Base-by-base conservation (phyloP, 306 rosid species). In the Gastrolobium villosum region DNA sequence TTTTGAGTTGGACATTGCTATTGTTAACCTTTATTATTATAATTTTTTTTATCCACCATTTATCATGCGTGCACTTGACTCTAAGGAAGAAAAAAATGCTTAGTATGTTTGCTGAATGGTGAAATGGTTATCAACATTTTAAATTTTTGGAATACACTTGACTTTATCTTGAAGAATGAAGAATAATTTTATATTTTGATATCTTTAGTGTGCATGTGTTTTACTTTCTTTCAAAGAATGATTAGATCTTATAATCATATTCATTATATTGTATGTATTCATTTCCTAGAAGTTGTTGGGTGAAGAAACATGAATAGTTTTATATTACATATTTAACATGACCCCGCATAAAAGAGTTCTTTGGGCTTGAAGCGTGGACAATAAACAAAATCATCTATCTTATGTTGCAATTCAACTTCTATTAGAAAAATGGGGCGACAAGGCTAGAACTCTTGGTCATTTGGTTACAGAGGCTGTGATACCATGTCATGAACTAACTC, bases 161-260 rank as follows among this genome's bases (percentile, higher is more conserved):
- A 82, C 49, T 30, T 67, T 14, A 30, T 55, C 55, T 70, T 75
- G 49, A 54, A 63, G 10, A 45, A 31, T n/a, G 72, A 13, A 59
- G 7, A 74, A 14, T 39, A 52, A 32, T 37, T 70, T 57, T 28
- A 36, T 52, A 56, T 75, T 75, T 54, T 48, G 35, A 40, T 69
- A 37, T 45, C 57, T 44, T 5, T 55, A 52, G 44, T 52, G 62
- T 70, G 40, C 65, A 69, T 79, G 32, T 44, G 68, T 64, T 69
- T 52, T 48, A 45, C 31, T 34, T 82, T 63, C 35, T 78, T 75
- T 60, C 68, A 63, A 48, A 60, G 72, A 75, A 40, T 57, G 60
- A 39, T 39, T 35, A 34, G 32, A 36, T 14, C 20, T 63, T 46
- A 79, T 60, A 60, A 31, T 67, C 41, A 65, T 52, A 39, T 77